Evolutionary conservation across 1,284 basidiomycete species (phyloP).

Genomic region (Schizophyllum amplum): DNA sequence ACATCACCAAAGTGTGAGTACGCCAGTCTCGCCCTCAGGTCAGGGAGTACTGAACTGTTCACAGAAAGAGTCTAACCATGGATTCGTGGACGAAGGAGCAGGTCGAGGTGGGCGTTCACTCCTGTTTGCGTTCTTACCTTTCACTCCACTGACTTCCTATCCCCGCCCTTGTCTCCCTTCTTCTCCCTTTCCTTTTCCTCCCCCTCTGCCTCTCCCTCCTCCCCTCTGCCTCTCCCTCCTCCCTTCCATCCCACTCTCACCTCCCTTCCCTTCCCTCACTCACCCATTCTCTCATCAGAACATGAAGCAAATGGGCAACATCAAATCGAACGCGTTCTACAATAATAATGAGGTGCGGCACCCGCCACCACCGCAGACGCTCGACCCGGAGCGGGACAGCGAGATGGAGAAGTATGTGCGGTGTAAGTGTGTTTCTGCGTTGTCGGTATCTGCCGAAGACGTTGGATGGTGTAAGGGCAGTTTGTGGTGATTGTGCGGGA

Average conservation of each 20-base stretch:
- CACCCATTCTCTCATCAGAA: constrained; percentile 27
- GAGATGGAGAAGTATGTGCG: constrained; percentile 83
- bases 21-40: constrained; percentile 22
- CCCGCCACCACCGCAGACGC: constrained; percentile 72
- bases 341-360: constrained; percentile 72
- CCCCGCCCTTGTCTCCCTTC: too few relatives aligned
- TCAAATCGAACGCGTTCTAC: constrained; percentile 65
- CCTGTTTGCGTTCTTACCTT: too few relatives aligned
- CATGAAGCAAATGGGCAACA: constrained; percentile 73
- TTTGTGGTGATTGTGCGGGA: too few relatives aligned
- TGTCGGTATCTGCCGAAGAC: too few relatives aligned
- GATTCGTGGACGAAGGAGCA: constrained; percentile 84
- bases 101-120: constrained; percentile 52
- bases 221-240: too few relatives aligned
- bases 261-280: too few relatives aligned
- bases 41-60: background rate
- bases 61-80: constrained; percentile 71
- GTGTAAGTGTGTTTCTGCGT: constrained; percentile 39
- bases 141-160: too few relatives aligned
- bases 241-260: constrained; percentile 3
- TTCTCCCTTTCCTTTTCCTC: too few relatives aligned
- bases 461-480: too few relatives aligned
- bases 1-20: constrained; percentile 76
- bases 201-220: too few relatives aligned
- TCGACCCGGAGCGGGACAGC: constrained; percentile 73